Base-by-base conservation (phyloP, 768 basidiomycete species). In the Hortiboletus campestris region DNA sequence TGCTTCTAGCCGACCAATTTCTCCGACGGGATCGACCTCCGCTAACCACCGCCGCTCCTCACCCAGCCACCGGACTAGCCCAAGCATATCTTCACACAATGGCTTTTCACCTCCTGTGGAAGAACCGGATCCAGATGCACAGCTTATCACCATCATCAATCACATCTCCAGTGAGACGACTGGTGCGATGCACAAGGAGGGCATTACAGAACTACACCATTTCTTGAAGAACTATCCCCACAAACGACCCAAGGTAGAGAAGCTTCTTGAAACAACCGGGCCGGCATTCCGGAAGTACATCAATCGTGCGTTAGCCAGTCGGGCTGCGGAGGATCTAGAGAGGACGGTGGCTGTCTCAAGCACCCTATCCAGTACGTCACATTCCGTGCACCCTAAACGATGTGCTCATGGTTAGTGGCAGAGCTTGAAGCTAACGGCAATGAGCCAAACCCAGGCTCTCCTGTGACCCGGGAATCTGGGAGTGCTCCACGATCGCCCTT, bases 241-340 rank as follows among this genome's bases (percentile, higher is more conserved):
- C 63, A 94, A 92, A 67, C 81, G 83, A 64, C 75, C 84, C 2
- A 84, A 84, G 40, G 91, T 94, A 20, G 93, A 94, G 65, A 91
- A 92, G 67, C 81, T 94, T 76, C 79, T 95, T 20, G 90, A 94
- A 63, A 85, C 89, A 0, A 94, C 94, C 0, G 93, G 93, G 2
- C 82, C 89, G 19, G 90, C 90, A 8, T 96, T 95, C 77, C 83
- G 91, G 47, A 94, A 94, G 66, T 96, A 96, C 66, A 91, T 95
- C 63, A 89, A 84, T 34, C 84, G 93, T 43, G 93, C 94, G 2
- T 73, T 95, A 22, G 92, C 91, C 0, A 94, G 84, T 66, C 80
- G 92, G 52, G 91, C 90, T n/a, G 86, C 88, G 11, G 90, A 94
- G 64, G 92, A 94, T 63, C 80, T 88, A 60, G 90, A 92, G 70